phyloP scores from a whole-genome alignment of 1,284 basidiomycete genomes.

The Apiotrichum brassicae region DNA sequence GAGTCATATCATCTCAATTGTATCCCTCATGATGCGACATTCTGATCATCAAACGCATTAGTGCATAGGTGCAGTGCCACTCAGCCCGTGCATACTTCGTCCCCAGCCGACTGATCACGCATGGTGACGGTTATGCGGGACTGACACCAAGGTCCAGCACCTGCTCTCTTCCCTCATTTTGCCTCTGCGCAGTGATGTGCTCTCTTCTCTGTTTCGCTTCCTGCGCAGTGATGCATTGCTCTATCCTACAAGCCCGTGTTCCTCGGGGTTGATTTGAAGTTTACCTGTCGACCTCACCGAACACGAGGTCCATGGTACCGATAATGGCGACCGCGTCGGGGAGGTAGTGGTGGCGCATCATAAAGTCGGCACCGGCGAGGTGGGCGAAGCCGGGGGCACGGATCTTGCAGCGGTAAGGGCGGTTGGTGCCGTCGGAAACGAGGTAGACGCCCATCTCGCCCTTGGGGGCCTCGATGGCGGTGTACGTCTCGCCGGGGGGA shows the following conservation, averaged over 20 bases:
- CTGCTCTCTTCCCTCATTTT: too few relatives aligned
- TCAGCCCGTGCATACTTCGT: too few relatives aligned
- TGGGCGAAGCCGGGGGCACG: slow-evolving; percentile 91
- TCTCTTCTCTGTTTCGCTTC: neutral
- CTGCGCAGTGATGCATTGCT: slow-evolving; percentile 15
- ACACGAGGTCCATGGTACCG: slow-evolving; percentile 80
- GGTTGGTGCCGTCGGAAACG: slow-evolving; percentile 85
- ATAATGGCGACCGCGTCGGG: slow-evolving; percentile 90
- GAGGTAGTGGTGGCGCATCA: slow-evolving; percentile 75
- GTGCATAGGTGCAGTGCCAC: too few relatives aligned
- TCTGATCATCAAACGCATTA: too few relatives aligned
- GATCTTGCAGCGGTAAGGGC: slow-evolving; percentile 90
- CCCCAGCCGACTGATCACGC: too few relatives aligned
- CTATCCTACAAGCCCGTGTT: slow-evolving; percentile 10
- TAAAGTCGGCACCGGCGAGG: slow-evolving; percentile 85
- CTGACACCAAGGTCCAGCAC: too few relatives aligned
- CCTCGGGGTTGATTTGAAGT: neutral
- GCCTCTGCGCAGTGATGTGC: too few relatives aligned
- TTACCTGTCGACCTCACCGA: slow-evolving; percentile 59
- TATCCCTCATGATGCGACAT: too few relatives aligned
- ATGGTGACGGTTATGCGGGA: too few relatives aligned
- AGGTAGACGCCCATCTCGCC: slow-evolving; percentile 98
- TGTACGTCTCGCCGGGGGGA: slow-evolving; percentile 95
- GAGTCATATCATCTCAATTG: too few relatives aligned
- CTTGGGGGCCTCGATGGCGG: slow-evolving; percentile 96